Evolutionary conservation across 2,329 filamentous ascomycete genomes (phyloP), one percentile per base, ranked within the genome.

Genomic region (Fusarium pseudoanthophilum): DNA sequence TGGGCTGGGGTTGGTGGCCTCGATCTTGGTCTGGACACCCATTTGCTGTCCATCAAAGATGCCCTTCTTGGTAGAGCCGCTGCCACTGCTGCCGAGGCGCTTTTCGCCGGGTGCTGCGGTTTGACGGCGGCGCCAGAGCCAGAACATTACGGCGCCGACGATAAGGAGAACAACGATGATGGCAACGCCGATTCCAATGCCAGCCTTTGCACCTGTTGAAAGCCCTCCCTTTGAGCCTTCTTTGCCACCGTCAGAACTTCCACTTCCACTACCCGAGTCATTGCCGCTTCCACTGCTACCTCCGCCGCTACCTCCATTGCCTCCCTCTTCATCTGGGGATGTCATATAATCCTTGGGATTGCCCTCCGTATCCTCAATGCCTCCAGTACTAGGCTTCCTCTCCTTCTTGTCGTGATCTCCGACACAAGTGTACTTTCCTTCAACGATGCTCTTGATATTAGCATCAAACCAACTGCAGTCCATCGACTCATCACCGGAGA

Each of bases 381-480:
- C 77, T 11, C 78, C 74, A 6, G 78, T 79, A 24, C 75, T 78
- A 2, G 77, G 53, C 67, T 75, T 71, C 16, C 77, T 69, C 37
- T 77, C 70, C 59, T 75, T 78, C 63, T 77, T 49, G 14, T 77
- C 71, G 52, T 78, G 77, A 45, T 76, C 62, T 26, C 78, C 78
- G 11, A 74, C 70, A 42, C 78, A 79, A 4, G 64, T 42, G 40
- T 77, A 79, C 11, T 66, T 77, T 40, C 78, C 78, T 34, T 66
- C 64, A 18, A 78, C 75, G 45, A 79, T 77, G 16, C 67, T 73
- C 64, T 76, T 67, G 40, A 79, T 56, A 28, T 79, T 77, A 9
- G 63, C 51, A n/a, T 79, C 76, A n/a, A 79, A 78, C 78, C 78
- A 79, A 60, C 76, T 78, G 57, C 78, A 79, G 34, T 79, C 78